phyloP scores from a whole-genome alignment of 768 basidiomycete species.

The Scleroderma bovista region DNA sequence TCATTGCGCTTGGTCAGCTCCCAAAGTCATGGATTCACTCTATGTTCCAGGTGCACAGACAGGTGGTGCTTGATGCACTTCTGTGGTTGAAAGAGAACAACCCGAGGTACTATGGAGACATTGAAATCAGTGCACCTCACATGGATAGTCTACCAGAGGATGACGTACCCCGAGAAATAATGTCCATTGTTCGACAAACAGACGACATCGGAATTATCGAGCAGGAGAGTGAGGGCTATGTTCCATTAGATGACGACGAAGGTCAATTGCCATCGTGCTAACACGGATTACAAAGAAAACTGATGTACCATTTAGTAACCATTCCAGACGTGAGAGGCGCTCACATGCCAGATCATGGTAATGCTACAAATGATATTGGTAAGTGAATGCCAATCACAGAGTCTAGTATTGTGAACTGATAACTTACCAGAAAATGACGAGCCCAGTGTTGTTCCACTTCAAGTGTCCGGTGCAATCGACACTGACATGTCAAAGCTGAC shows the following conservation, averaged over 20 bases:
- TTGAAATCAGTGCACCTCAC: constrained; percentile 16
- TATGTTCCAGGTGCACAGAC: constrained; percentile 28
- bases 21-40: constrained; percentile 23
- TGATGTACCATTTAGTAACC: no score
- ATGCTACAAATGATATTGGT: not conserved
- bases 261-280: no score
- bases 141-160: constrained; percentile 28
- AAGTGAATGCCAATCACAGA: not conserved
- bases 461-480: constrained; percentile 9
- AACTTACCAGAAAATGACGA: no score
- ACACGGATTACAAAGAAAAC: no score
- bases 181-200: constrained; percentile 20
- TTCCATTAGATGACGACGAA: constrained; percentile 10
- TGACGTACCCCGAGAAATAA: constrained; percentile 28
- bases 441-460: not conserved
- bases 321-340: no score
- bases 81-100: constrained; percentile 35
- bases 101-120: constrained; percentile 23
- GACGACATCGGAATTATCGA: constrained; percentile 36
- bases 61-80: constrained; percentile 25
- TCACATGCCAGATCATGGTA: no score
- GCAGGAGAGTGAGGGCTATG: constrained; percentile 18
- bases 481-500: constrained; percentile 22
- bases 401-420: no score
- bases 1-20: constrained; percentile 24